These are phyloP conservation scores for Dichomitus squalens DNA, from an alignment of 1,284 basidiomycete genomes.

Conservation along the genomic window DNA sequence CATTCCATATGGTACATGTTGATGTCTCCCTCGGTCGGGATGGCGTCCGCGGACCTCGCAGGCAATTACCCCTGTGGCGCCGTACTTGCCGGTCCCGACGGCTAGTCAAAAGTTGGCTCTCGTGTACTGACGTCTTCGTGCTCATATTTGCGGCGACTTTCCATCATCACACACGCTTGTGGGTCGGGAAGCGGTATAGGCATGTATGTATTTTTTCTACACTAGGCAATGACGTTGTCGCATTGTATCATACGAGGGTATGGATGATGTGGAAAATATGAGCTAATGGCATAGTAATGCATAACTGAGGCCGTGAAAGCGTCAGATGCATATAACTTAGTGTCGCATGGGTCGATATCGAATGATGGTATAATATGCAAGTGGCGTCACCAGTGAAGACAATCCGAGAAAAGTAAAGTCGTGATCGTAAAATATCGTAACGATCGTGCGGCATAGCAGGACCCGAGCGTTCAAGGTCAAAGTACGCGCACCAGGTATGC, in stretches of 20 bases:
- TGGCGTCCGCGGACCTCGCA: neutral
- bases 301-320: slow-evolving; percentile 10
- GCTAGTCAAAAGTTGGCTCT: neutral
- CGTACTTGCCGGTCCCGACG: neutral
- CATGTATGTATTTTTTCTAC: slow-evolving; percentile 15
- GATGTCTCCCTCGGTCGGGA: neutral
- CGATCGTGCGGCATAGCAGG: neutral
- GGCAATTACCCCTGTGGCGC: neutral
- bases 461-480: neutral
- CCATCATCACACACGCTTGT: neutral
- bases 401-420: neutral
- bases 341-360: neutral
- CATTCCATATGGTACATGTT: neutral
- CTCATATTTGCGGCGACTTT: neutral
- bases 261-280: slow-evolving; percentile 18
- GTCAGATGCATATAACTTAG: neutral
- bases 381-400: slow-evolving; percentile 11
- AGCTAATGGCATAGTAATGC: slow-evolving; percentile 19
- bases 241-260: slow-evolving; percentile 24
- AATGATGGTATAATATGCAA: slow-evolving; percentile 16
- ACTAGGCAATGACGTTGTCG: slow-evolving; percentile 5
- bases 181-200: neutral
- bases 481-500: neutral
- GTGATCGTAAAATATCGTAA: neutral
- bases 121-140: neutral